A percentile compares a stretch with the other conserved stretches of the same genome.
phyloP scores from a whole-genome alignment of 202 grass and related monocot genomes.

The Zizania palustris region DNA sequence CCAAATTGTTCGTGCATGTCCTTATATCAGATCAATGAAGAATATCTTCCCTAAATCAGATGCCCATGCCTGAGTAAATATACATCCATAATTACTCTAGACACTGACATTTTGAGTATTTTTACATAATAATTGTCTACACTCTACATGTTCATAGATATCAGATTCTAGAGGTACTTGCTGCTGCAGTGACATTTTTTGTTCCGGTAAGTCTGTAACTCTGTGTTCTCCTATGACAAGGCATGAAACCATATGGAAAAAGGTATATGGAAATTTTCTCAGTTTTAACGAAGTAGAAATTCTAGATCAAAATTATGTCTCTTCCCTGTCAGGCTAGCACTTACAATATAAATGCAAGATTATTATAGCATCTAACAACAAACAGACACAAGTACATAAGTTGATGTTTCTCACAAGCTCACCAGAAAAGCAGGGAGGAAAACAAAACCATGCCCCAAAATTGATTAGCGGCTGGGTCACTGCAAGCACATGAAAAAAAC shows the following conservation, averaged over 20 bases:
- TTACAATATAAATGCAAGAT: slow-evolving; percentile 52
- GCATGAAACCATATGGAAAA: slow-evolving; percentile 23
- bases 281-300: slow-evolving; percentile 4
- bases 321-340: slow-evolving; percentile 45
- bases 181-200: slow-evolving; percentile 15
- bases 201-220: neutral
- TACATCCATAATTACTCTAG: neutral
- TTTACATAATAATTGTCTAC: neutral
- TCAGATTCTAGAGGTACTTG: neutral
- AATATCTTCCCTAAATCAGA: slow-evolving; percentile 7
- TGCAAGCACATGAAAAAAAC: slow-evolving; percentile 45
- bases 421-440: slow-evolving; percentile 34
- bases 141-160: neutral
- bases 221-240: neutral
- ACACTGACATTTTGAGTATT: neutral
- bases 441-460: slow-evolving; percentile 40
- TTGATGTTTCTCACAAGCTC: slow-evolving; percentile 50
- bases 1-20: neutral
- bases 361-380: slow-evolving; percentile 56
- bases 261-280: neutral
- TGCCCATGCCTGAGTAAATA: neutral
- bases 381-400: slow-evolving; percentile 46
- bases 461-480: slow-evolving; percentile 31
- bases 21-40: neutral
- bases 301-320: slow-evolving; percentile 34